Evolutionary conservation across 305 asterid species (phyloP).

Genomic region (Solanum hybrid): DNA sequence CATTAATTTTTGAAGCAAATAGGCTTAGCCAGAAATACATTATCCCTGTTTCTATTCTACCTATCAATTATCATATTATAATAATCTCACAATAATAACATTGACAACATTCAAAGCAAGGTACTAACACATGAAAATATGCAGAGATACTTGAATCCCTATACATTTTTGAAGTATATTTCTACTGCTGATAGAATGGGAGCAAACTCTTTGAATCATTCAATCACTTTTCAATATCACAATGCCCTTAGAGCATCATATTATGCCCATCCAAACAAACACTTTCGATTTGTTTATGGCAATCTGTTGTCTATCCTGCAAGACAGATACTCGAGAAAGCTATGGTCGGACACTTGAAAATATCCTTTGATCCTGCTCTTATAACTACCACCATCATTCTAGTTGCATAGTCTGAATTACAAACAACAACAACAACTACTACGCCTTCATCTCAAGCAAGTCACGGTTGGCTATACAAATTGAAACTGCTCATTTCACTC

Average conservation of each 20-base stretch:
- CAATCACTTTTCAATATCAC: background rate
- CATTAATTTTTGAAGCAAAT: background rate
- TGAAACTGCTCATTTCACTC: background rate
- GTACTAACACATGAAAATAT: background rate
- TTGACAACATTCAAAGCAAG: background rate
- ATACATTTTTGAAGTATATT: background rate
- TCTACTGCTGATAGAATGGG: background rate
- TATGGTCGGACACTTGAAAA: background rate
- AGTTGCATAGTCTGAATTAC: background rate
- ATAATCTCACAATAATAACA: background rate
- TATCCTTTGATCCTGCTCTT: background rate
- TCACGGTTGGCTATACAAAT: background rate
- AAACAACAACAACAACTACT: background rate
- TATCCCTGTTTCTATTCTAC: background rate
- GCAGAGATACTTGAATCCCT: background rate
- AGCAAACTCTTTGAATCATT: background rate
- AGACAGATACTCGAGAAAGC: background rate
- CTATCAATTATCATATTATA: background rate
- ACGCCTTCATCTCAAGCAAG: background rate
- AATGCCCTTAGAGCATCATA: background rate
- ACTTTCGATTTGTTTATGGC: background rate
- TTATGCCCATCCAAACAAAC: background rate
- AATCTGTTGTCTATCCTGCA: background rate
- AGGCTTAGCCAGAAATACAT: background rate
- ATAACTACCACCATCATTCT: background rate